These are phyloP conservation scores for Penicillium oxalicum DNA, from an alignment of 2,329 filamentous ascomycete genomes.

Conservation along the genomic window DNA sequence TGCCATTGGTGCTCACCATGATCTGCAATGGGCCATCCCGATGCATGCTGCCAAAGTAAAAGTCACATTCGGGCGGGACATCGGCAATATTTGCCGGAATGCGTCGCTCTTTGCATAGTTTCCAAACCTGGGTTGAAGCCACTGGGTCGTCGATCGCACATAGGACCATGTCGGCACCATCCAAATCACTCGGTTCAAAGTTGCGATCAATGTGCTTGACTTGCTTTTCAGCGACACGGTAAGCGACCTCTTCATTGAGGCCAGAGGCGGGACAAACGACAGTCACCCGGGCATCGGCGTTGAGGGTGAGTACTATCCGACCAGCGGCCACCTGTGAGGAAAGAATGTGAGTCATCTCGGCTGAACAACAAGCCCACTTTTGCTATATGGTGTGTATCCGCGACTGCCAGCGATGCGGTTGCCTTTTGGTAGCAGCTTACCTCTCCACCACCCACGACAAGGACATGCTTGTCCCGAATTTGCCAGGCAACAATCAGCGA, in stretches of 20 bases:
- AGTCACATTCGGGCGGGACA: constrained; percentile 93
- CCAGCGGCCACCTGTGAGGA: constrained; percentile 79
- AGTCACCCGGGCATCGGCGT: constrained; percentile 85
- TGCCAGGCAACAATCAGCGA: constrained; percentile 96
- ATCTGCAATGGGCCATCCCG: constrained; percentile 92
- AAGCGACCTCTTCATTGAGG: constrained; percentile 80
- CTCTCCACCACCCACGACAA: constrained; percentile 95
- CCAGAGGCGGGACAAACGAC: constrained; percentile 74
- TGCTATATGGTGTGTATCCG: constrained; percentile 14
- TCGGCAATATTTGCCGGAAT: constrained; percentile 95
- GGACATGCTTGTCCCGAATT: constrained; percentile 75
- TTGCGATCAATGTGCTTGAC: constrained; percentile 74
- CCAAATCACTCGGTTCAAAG: constrained; percentile 82
- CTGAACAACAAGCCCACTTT: constrained; percentile 13
- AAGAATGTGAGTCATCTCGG: not conserved
- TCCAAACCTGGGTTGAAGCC: constrained; percentile 87
- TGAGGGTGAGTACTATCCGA: constrained; percentile 87
- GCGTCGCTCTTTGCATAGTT: constrained; percentile 76
- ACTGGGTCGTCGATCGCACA: constrained; percentile 89
- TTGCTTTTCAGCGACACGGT: constrained; percentile 68
- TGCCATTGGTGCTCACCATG: constrained; percentile 98
- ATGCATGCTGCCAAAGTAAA: constrained; percentile 96
- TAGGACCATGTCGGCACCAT: constrained; percentile 77
- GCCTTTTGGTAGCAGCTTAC: constrained; percentile 46
- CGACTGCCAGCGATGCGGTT: not conserved